Percentiles rank a stretch among this genome's conserved stretches.
These are phyloP conservation scores for Avena atlantica DNA, from an alignment of 176 grass and related monocot genomes.

Conservation along the genomic window DNA sequence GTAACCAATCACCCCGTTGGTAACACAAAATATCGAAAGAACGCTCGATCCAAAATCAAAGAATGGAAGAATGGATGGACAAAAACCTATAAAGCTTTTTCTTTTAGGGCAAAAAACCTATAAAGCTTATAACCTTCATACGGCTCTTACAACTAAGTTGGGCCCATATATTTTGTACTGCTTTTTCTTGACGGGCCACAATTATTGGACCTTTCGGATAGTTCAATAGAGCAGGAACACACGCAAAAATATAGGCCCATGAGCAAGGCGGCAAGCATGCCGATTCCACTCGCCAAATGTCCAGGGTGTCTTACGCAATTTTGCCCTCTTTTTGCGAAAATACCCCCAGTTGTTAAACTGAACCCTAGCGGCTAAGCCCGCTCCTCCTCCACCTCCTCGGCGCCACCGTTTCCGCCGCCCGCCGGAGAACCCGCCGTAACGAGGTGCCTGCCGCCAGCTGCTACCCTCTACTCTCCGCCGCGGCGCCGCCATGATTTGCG, in stretches of 20 bases:
- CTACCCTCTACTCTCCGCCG: background rate
- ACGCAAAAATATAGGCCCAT: background rate
- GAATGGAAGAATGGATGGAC: too few relatives aligned
- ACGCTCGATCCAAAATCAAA: too few relatives aligned
- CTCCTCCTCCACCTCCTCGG: background rate
- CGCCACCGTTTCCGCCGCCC: background rate
- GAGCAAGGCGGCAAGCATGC: background rate
- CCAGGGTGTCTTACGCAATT: background rate
- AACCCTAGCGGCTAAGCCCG: constrained; percentile 15
- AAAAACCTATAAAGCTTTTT: too few relatives aligned
- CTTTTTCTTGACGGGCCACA: background rate
- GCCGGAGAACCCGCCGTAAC: background rate
- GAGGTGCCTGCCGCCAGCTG: background rate
- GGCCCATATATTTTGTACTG: too few relatives aligned
- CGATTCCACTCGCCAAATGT: background rate
- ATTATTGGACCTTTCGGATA: background rate
- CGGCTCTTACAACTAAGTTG: too few relatives aligned
- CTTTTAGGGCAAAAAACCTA: too few relatives aligned
- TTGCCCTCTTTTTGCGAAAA: background rate
- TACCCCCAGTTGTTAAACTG: background rate
- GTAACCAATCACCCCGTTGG: too few relatives aligned
- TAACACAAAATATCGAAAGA: too few relatives aligned
- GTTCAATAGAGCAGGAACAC: background rate
- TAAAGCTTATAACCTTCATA: too few relatives aligned
- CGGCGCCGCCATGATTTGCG: constrained; percentile 84